A percentile compares a stretch with the other conserved stretches of the same genome.
Conservation (phyloP, 352 stramenopile species). For the Aphanomyces stellatus region DNA sequence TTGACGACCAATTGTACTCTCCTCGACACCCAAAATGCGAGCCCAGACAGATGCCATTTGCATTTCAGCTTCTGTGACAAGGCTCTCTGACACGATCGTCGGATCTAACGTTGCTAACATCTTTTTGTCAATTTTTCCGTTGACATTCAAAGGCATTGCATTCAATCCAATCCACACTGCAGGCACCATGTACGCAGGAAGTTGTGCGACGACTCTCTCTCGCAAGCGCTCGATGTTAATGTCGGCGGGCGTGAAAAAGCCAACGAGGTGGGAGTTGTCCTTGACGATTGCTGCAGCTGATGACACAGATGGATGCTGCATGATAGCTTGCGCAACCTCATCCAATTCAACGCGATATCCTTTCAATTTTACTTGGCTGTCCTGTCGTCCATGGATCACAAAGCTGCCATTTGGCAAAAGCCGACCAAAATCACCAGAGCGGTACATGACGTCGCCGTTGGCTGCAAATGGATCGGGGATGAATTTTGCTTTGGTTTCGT, state of each 20-base stretch:
- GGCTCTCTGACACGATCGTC: too few species aligned
- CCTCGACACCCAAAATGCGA: conserved; percentile 73
- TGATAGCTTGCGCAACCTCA: conserved; percentile 55
- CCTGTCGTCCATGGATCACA: conserved; percentile 64
- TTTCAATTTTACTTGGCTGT: conserved; percentile 73
- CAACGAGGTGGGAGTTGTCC: conserved; percentile 78
- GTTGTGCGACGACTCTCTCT: conserved; percentile 59
- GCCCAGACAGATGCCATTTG: conserved; percentile 58
- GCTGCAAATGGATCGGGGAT: conserved; percentile 55
- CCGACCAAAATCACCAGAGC: conserved; percentile 85
- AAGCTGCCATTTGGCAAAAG: conserved; percentile 87
- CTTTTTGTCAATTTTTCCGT: too few species aligned
- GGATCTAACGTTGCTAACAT: too few species aligned
- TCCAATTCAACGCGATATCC: conserved; percentile 75
- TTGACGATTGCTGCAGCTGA: conserved; percentile 38
- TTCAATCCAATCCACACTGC: conserved; percentile 70
- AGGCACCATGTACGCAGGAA: conserved; percentile 77
- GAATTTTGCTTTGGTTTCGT: not conserved
- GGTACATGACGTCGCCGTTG: conserved; percentile 85
- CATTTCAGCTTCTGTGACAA: conserved; percentile 43
- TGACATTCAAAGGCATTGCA: too few species aligned
- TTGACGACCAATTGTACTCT: too few species aligned
- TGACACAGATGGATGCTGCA: conserved; percentile 30
- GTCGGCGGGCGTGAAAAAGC: conserved; percentile 82
- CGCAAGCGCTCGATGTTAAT: conserved; percentile 57